Evolutionary conservation across 2,329 filamentous ascomycete genomes (phyloP), one percentile per base, ranked within the genome.

Genomic region (Chaetomiaceae sp.): DNA sequence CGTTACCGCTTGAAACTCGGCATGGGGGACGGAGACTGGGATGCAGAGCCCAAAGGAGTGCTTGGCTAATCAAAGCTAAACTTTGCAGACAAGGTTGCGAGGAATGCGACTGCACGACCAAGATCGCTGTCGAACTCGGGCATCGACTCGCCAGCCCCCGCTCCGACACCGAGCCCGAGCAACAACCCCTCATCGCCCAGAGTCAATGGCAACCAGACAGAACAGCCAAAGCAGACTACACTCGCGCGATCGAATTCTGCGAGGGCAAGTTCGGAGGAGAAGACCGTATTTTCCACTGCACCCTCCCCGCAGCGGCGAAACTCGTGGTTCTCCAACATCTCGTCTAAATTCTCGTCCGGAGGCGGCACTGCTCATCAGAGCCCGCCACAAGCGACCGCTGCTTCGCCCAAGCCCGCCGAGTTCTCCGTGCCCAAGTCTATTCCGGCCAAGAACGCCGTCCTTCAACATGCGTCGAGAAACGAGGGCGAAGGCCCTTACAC

Each of bases 251-350:
- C 66, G 5, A 63, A 63, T 11, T 62, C 68, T 23, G 44, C 62
- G n/a, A 67, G 68, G 43, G 65, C 61, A 45, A 57, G 57, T 29
- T 68, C 71, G 1, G 64, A 62, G 32, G 67, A 70, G 29, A 69
- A 65, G 62, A 67, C 32, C 48, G 58, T 48, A 38, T 65, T 62
- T 51, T 60, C 70, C 33, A 23, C 62, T 51, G 55, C 65, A 62
- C 47, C 70, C 16, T 69, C 73, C 2, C 69, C 73, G 7, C 72
- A 75, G 41, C 76, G 82, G 48, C 80, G 90, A 59, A 85, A 84
- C 57, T 96, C 91, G 13, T 99, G 94, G 94, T 91, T 97, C 65
- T 89, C 89, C 52, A 96, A 84, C 65, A 83, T 97, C 61, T 95
- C 90, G 59, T 92, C 89, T 60, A 96, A 95, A 67, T 96, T 97